phyloP scores from a whole-genome alignment of 345 rosid species.

The Arabidopsis suecica region DNA sequence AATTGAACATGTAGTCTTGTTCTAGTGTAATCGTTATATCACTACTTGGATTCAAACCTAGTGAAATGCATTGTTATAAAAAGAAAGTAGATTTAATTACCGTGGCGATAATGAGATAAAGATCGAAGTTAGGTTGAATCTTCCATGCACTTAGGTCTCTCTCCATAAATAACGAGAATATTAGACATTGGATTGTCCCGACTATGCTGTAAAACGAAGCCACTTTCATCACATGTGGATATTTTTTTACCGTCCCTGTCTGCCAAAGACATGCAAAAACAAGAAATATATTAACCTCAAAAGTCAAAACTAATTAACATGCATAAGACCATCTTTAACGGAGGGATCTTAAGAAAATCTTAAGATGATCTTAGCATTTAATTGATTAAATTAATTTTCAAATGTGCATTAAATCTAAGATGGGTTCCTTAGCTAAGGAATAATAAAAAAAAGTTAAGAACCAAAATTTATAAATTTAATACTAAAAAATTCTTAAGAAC shows the following conservation, averaged over 20 bases:
- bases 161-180: conserved; percentile 62
- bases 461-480: too few species aligned
- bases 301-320: not conserved
- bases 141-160: conserved; percentile 74
- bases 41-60: not conserved
- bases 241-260: conserved; percentile 58
- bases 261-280: conserved; percentile 22
- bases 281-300: not conserved
- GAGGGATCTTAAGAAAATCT: too few species aligned
- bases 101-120: conserved; percentile 62
- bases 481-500: too few species aligned
- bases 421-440: too few species aligned
- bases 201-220: conserved; percentile 69
- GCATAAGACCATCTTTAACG: too few species aligned
- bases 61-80: not conserved
- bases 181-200: conserved; percentile 68
- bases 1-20: not conserved
- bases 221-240: conserved; percentile 76
- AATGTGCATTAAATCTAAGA: too few species aligned
- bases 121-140: conserved; percentile 58
- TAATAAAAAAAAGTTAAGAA: too few species aligned
- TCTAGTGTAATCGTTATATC: not conserved
- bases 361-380: too few species aligned
- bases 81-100: conserved; percentile 45
- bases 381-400: too few species aligned